Evolutionary conservation across 139 green algal species (phyloP).

Genomic region (Auxenochlorella pyrenoidosa): DNA sequence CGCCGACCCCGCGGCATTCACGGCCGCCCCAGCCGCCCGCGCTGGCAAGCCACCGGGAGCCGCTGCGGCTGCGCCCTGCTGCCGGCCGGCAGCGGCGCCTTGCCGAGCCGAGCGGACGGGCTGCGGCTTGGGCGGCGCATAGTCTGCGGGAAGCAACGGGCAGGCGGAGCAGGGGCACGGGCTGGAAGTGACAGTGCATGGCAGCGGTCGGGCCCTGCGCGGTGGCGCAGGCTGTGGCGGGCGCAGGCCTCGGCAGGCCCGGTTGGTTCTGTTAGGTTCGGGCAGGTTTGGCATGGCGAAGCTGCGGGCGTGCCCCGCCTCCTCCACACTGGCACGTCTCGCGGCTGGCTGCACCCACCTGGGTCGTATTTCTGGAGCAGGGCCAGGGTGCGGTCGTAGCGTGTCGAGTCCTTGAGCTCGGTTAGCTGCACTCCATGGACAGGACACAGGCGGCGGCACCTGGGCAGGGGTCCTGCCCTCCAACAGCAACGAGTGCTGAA

Average conservation of each 20-base stretch:
- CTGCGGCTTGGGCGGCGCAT: constrained; percentile 2
- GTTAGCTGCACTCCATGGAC: background rate
- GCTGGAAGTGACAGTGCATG: background rate
- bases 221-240: too few relatives aligned
- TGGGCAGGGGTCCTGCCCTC: too few relatives aligned
- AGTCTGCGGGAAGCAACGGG: constrained; percentile 4
- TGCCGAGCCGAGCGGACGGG: background rate
- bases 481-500: background rate
- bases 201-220: background rate
- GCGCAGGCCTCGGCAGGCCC: too few relatives aligned
- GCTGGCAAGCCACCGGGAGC: background rate
- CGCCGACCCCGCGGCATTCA: constrained; percentile 1
- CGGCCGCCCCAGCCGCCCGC: constrained; percentile 8
- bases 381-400: constrained; percentile 22
- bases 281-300: too few relatives aligned
- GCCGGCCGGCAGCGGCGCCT: background rate
- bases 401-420: constrained; percentile 30
- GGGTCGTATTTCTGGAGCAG: constrained; percentile 34
- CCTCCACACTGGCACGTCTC: too few relatives aligned
- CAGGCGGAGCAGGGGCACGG: background rate
- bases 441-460: background rate
- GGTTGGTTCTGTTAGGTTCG: too few relatives aligned
- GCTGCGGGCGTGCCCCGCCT: too few relatives aligned
- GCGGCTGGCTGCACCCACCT: constrained; percentile 4
- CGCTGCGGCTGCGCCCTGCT: background rate